Evolutionary conservation across 495 filamentous ascomycete genomes (phyloP), one percentile per base, ranked within the genome.

Genomic region (Extremus antarcticus): DNA sequence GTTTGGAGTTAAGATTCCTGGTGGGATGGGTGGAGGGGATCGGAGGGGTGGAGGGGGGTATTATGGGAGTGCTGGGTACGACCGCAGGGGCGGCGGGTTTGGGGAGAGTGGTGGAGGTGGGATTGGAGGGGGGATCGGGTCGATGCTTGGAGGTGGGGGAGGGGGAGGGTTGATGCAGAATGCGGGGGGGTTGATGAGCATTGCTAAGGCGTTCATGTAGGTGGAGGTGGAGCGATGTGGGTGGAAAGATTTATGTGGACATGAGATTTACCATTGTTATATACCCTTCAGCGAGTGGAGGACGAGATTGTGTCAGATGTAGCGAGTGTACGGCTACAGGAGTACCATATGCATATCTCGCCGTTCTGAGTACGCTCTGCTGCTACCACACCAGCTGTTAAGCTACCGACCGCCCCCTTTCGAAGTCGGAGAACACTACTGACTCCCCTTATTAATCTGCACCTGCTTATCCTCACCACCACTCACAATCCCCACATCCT

Each of bases 381-480:
- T n/a, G n/a, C n/a, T n/a, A n/a, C n/a, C n/a, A n/a, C n/a, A n/a
- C n/a, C n/a, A n/a, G n/a, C n/a, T n/a, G n/a, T n/a, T n/a, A n/a
- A n/a, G n/a, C n/a, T n/a, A n/a, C n/a, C n/a, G n/a, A n/a, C n/a
- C n/a, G n/a, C n/a, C n/a, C n/a, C n/a, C n/a, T n/a, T n/a, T n/a
- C n/a, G n/a, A n/a, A n/a, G n/a, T n/a, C n/a, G n/a, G n/a, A n/a
- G n/a, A n/a, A n/a, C n/a, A n/a, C n/a, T n/a, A 35, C 29, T 35
- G 7, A 4, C 29, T 13, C 29, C 41, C 41, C 41, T 45, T 45
- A 72, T 98, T 94, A 55, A 97, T 81, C 73, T 97, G 94, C 59
- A 97, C 83, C 73, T 78, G 79, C 73, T 87, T 90, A 68, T 98
- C 92, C 78, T 95, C 90, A 13, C 90, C 88, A 4, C 74, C 90